These are phyloP conservation scores for Cordia subcordata DNA, from an alignment of 257 asterid genomes.

Conservation along the genomic window DNA sequence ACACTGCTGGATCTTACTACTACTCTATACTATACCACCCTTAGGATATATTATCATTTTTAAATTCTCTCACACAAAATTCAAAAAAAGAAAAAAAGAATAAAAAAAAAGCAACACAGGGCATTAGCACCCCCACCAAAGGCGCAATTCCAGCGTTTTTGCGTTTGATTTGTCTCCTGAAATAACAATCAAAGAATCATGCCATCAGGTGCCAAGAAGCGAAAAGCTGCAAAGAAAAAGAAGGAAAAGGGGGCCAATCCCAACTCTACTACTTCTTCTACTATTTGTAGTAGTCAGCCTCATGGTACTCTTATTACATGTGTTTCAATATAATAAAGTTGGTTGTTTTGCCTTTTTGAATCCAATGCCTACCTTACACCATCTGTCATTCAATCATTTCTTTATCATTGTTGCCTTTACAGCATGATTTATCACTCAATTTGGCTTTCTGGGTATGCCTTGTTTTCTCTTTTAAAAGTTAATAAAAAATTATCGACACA, in stretches of 20 bases:
- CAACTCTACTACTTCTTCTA: slow-evolving; percentile 7
- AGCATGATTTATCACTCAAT: slow-evolving; percentile 6
- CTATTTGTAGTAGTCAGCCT: neutral
- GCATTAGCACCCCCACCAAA: too few species aligned
- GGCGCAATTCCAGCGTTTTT: too few species aligned
- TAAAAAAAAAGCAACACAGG: too few species aligned
- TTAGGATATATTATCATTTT: neutral
- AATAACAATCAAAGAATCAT: slow-evolving; percentile 22
- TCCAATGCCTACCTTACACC: slow-evolving; percentile 12
- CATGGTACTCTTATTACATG: neutral
- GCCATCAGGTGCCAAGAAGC: slow-evolving; percentile 73
- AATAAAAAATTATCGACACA: neutral
- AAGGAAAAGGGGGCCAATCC: slow-evolving; percentile 27
- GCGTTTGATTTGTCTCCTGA: too few species aligned
- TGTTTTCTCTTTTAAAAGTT: neutral
- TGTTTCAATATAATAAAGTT: neutral
- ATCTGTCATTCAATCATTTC: slow-evolving; percentile 16
- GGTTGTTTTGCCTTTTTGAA: slow-evolving; percentile 4
- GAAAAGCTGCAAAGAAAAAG: slow-evolving; percentile 67
- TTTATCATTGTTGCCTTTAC: slow-evolving; percentile 21
- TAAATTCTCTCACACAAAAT: neutral
- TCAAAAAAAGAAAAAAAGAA: neutral
- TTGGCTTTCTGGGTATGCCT: slow-evolving; percentile 18
- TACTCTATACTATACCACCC: too few species aligned
- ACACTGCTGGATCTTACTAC: too few species aligned